A percentile compares a stretch with the other conserved stretches of the same genome.
phyloP scores from a whole-genome alignment of 306 rosid genomes.

The Rosa rugosa region DNA sequence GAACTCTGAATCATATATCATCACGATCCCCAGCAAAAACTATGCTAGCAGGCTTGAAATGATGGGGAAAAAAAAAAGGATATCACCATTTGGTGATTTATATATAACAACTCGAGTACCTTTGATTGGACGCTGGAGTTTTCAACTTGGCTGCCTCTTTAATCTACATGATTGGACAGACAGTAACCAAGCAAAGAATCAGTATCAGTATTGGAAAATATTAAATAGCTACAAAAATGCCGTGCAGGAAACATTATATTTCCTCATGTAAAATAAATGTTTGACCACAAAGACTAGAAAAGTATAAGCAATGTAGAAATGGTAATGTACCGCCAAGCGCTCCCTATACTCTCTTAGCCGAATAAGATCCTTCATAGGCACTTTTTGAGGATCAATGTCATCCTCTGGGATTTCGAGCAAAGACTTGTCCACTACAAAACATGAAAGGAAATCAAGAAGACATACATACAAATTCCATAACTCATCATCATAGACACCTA shows the following conservation, averaged over 20 bases:
- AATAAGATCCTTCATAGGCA: constrained; percentile 68
- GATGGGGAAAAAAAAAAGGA: neutral
- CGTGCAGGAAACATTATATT: neutral
- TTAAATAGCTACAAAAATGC: neutral
- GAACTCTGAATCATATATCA: neutral
- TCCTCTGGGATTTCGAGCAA: constrained; percentile 77
- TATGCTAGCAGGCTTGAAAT: neutral
- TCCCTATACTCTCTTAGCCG: constrained; percentile 65
- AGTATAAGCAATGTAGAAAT: constrained; percentile 25
- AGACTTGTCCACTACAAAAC: constrained; percentile 62
- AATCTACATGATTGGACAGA: constrained; percentile 49
- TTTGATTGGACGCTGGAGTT: constrained; percentile 42
- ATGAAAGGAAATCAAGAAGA: constrained; percentile 32
- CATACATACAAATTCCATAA: neutral
- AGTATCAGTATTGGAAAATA: neutral
- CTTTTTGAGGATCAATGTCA: constrained; percentile 56
- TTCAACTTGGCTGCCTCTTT: constrained; percentile 56
- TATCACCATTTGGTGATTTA: neutral
- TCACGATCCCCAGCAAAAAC: neutral
- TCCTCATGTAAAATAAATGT: neutral
- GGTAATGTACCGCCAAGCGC: constrained; percentile 49
- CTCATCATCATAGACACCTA: neutral
- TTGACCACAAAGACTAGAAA: neutral
- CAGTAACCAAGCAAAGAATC: constrained; percentile 3
- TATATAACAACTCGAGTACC: constrained; percentile 40